Conservation (phyloP, 164 flowering plant genomes). For the Hamamelis virginiana region DNA sequence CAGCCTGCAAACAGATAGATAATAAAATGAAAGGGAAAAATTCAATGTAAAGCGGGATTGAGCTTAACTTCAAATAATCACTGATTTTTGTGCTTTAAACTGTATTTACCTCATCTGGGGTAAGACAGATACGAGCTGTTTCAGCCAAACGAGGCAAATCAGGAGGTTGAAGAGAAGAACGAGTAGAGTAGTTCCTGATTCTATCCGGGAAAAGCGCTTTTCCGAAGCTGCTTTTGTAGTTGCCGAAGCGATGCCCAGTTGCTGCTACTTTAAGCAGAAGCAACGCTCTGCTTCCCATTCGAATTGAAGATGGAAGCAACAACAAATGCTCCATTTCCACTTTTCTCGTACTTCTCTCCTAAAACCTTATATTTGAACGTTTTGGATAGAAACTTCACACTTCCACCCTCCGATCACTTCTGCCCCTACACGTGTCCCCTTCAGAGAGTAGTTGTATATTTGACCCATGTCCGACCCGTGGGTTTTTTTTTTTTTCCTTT, state of each 20-base stretch:
- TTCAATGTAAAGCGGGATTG: too few relatives aligned
- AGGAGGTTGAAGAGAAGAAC: slow-evolving; percentile 54
- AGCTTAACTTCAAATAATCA: too few relatives aligned
- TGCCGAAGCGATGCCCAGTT: not conserved
- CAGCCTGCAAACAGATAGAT: slow-evolving; percentile 41
- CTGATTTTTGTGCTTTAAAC: too few relatives aligned
- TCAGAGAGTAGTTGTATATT: too few relatives aligned
- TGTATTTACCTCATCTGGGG: slow-evolving; percentile 51
- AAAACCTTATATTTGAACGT: too few relatives aligned
- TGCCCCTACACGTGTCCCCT: too few relatives aligned
- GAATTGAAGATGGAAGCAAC: slow-evolving; percentile 1
- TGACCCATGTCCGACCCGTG: too few relatives aligned
- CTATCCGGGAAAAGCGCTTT: slow-evolving; percentile 1
- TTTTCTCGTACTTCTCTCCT: too few relatives aligned
- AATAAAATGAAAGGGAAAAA: not conserved
- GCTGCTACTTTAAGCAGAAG: slow-evolving; percentile 18
- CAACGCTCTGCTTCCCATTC: slow-evolving; percentile 33
- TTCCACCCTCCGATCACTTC: too few relatives aligned
- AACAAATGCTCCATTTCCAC: slow-evolving; percentile 3
- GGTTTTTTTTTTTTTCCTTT: too few relatives aligned
- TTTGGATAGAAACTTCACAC: too few relatives aligned
- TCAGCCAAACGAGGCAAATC: slow-evolving; percentile 71
- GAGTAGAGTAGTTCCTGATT: slow-evolving; percentile 16
- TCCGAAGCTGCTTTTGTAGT: not conserved
- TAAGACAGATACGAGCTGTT: slow-evolving; percentile 85